phyloP scores from a whole-genome alignment of 129 eudicot genomes.

The Arctium minus region DNA sequence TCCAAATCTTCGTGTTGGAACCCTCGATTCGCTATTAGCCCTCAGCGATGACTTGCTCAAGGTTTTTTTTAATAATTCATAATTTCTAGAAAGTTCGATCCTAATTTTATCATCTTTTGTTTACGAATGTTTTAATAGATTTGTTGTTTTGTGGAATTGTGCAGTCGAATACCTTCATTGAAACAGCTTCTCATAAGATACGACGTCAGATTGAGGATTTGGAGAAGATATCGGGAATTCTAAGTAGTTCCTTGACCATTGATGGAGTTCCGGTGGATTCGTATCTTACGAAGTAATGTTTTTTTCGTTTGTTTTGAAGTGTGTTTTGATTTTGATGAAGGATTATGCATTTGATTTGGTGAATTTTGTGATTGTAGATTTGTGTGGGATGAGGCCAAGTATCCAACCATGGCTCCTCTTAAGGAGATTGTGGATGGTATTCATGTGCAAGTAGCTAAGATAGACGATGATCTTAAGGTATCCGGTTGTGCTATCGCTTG shows the following conservation, averaged over 20 bases:
- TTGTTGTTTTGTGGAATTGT: constrained; percentile 7
- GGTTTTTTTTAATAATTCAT: constrained; percentile 25
- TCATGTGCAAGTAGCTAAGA: constrained; percentile 68
- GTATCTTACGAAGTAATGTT: constrained; percentile 69
- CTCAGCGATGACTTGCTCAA: constrained; percentile 95
- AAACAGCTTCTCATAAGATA: constrained; percentile 76
- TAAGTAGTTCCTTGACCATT: constrained; percentile 76
- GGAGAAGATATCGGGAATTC: constrained; percentile 78
- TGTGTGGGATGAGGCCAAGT: constrained; percentile 98
- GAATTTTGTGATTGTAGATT: constrained; percentile 45
- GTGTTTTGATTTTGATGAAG: not conserved
- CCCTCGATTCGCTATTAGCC: constrained; percentile 85
- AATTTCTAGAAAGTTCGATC: not conserved
- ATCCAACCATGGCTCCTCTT: constrained; percentile 94
- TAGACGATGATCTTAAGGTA: constrained; percentile 99
- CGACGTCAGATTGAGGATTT: constrained; percentile 88
- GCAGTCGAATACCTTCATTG: constrained; percentile 87
- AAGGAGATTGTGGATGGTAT: constrained; percentile 81
- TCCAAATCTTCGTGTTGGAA: constrained; percentile 96
- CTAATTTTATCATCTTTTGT: not conserved
- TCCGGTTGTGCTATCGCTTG: not conserved
- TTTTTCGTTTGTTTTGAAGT: not conserved
- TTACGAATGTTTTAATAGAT: not conserved
- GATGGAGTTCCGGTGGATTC: constrained; percentile 99
- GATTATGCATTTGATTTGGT: not conserved